Base-by-base conservation (phyloP, 257 asterid species). In the Catharanthus roseus region DNA sequence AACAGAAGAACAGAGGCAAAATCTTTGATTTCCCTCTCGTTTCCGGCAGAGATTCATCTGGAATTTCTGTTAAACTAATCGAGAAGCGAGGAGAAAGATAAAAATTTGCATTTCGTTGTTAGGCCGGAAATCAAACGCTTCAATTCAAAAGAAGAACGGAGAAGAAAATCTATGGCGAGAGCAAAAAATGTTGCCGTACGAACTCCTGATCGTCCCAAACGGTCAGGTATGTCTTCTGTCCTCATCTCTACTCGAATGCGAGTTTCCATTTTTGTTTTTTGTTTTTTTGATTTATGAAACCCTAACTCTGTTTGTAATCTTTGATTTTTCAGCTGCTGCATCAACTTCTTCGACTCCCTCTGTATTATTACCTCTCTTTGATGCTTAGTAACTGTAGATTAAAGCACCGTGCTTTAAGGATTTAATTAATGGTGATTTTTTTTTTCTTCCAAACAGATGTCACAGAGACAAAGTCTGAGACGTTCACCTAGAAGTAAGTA, bases 81-180 rank as follows among this genome's bases (percentile, higher is more conserved):
- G n/a, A 10, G 18, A 53, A 16, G 24, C 8, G 8, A n/a, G 12
- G 15, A 36, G 50, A 12, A 10, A 21, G 18, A 49, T 23, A 47
- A 70, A 42, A 1, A 1, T 62, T 18, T 18, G 3, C 2, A 13
- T 49, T 16, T 47, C 16, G 16, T 28, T 34, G 13, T 49, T 23
- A 33, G 6, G 62, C 2, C 70, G n/a, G 64, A 36, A 51, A 16
- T 3, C 47, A 23, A n/a, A n/a, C 49, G 58, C n/a, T 41, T 77
- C 60, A 36, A 24, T 5, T 39, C 31, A 28, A 34, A 24, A 24
- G 29, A 39, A 44, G 19, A 21, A 8, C 21, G 10, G 15, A 34
- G 42, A 6, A 31, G 38, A 29, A 44, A 56, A 19, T 67, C 51
- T 55, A 92, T 92, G 97, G 96, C 96, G 72, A 88, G 95, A 77